Conservation (phyloP, 1,139 yeast genomes). For the Blastobotrys ciferrii region DNA sequence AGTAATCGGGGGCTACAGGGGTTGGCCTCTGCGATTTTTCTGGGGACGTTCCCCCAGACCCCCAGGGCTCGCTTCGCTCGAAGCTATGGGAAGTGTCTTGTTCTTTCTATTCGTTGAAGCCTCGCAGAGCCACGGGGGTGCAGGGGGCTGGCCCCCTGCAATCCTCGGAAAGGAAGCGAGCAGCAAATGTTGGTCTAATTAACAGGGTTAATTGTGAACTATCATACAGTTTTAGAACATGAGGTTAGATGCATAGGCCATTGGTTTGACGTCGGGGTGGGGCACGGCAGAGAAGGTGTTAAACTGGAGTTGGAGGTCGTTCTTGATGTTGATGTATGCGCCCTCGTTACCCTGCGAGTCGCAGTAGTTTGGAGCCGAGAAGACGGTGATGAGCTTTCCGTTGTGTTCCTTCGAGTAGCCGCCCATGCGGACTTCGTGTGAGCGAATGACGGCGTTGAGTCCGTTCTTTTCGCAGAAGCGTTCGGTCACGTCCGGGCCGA, state of each 20-base stretch:
- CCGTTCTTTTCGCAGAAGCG: constrained; percentile 69
- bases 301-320: constrained; percentile 54
- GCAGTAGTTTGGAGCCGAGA: constrained; percentile 97
- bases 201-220: too few relatives aligned
- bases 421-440: constrained; percentile 91
- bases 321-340: constrained; percentile 71
- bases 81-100: too few relatives aligned
- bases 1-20: too few relatives aligned
- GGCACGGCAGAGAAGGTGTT: constrained; percentile 74
- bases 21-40: too few relatives aligned
- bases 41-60: too few relatives aligned
- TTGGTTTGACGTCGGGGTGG: constrained; percentile 90
- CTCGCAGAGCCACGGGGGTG: too few relatives aligned
- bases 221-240: too few relatives aligned
- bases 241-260: constrained; percentile 71
- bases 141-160: too few relatives aligned
- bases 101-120: too few relatives aligned
- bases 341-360: constrained; percentile 90
- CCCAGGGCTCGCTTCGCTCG: too few relatives aligned
- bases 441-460: constrained; percentile 77
- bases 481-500: constrained; percentile 93
- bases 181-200: too few relatives aligned
- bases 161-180: too few relatives aligned
- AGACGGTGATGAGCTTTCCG: constrained; percentile 83
- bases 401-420: constrained; percentile 89